These are phyloP conservation scores for Coniella vitis DNA, from an alignment of 2,329 filamentous ascomycete genomes.

Conservation along the genomic window DNA sequence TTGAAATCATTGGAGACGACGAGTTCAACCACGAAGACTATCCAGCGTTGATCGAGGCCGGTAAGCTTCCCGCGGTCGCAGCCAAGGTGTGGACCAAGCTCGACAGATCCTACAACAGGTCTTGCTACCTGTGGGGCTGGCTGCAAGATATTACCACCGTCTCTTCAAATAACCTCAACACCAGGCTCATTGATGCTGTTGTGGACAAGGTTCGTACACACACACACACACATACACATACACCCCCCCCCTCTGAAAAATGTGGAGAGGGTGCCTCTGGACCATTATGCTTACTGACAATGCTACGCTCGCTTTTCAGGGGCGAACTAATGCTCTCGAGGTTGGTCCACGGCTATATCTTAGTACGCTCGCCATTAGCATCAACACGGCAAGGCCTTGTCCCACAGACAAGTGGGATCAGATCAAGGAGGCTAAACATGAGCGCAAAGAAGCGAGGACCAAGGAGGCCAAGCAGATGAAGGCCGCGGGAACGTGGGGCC, in stretches of 20 bases:
- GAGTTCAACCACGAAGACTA: slow-evolving; percentile 28
- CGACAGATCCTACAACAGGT: slow-evolving; percentile 45
- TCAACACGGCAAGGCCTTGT: slow-evolving; percentile 14
- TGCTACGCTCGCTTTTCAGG: neutral
- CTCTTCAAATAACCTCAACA: slow-evolving; percentile 62
- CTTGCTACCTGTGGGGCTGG: slow-evolving; percentile 71
- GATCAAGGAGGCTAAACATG: slow-evolving; percentile 15
- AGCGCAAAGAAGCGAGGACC: slow-evolving; percentile 11
- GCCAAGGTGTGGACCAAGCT: slow-evolving; percentile 19
- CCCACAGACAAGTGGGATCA: slow-evolving; percentile 15
- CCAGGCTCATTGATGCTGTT: slow-evolving; percentile 52
- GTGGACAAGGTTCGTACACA: slow-evolving; percentile 8
- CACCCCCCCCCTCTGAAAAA: neutral
- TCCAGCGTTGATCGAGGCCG: slow-evolving; percentile 29
- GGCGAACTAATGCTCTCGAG: slow-evolving; percentile 8
- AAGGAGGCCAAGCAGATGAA: slow-evolving; percentile 16
- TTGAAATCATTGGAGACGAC: slow-evolving; percentile 46
- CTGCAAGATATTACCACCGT: slow-evolving; percentile 55
- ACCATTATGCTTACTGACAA: neutral
- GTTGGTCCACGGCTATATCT: slow-evolving; percentile 11
- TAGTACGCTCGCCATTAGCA: slow-evolving; percentile 12
- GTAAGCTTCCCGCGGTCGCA: slow-evolving; percentile 46
- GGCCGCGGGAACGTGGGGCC: slow-evolving; percentile 11
- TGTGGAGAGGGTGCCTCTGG: too few species aligned
- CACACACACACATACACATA: too few species aligned